Evolutionary conservation across 1,284 basidiomycete species (phyloP), one percentile per base, ranked within the genome.

Genomic region (Fistulina hepatica): DNA sequence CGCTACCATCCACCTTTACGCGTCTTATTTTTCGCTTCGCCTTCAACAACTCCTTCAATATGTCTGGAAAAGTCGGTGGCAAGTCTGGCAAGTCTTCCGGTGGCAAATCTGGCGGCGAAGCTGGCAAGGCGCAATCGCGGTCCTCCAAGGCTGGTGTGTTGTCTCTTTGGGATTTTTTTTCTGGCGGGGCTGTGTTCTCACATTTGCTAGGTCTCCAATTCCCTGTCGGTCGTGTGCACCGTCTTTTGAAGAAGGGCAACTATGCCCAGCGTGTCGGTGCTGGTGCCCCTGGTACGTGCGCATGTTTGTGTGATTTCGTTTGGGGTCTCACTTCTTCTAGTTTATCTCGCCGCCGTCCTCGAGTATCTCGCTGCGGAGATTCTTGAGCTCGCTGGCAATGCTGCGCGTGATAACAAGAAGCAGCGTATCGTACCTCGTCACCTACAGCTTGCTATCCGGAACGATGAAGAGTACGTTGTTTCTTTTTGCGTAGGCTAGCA

Each of bases 381-480:
- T 55, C 81, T 89, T 54, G 84, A 90, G 61, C 70, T 90, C 39
- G 85, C 85, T 45, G 85, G 84, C 52, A 89, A 88, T 60, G 85
- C 82, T 40, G 76, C 73, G 34, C 71, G 77, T 27, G 78, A 81
- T 54, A 82, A 82, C 71, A 82, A 82, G 71, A 78, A 88, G 69
- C 81, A 84, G 44, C 85, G 85, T 78, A 74, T 90, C 54, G 82
- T 89, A 16, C 86, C 86, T 45, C 77, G 85, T 57, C 86, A 90
- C 64, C 61, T 90, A 42, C 85, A 89, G 61, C 76, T 91, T 49
- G 86, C 86, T 52, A 88, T 91, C 67, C 73, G 84, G 51, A 86
- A 86, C 60, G 82, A 85, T 52, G 82, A 86, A 59, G 81, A 85
- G 76, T 73, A 39, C 22, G 67, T 63, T 2, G 11, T n/a, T n/a